These are phyloP conservation scores for Brassica cretica DNA, from an alignment of 345 rosid species.

Conservation along the genomic window DNA sequence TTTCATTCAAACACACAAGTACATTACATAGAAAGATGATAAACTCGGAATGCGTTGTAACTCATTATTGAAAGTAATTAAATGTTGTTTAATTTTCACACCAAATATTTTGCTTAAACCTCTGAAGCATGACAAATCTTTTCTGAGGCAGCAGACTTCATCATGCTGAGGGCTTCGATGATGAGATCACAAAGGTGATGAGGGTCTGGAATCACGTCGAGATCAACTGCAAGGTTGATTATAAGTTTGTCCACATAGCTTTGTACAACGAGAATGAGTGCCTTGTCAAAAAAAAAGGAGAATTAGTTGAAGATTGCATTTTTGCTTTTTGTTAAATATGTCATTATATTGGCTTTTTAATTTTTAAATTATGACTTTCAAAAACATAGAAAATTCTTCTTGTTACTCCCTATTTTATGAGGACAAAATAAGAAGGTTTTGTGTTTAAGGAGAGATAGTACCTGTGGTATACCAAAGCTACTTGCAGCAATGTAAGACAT, in stretches of 20 bases:
- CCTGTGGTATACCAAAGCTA: constrained; percentile 52
- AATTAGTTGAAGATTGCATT: no score
- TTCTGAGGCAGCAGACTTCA: constrained; percentile 42
- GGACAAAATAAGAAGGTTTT: background rate
- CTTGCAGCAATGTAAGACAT: constrained; percentile 47
- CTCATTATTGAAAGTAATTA: background rate
- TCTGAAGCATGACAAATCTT: background rate
- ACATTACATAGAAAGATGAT: no score
- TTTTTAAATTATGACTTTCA: no score
- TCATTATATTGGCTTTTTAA: no score
- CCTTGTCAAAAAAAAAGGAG: no score
- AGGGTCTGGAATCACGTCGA: constrained; percentile 55
- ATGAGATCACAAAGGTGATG: constrained; percentile 58
- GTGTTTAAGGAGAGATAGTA: constrained; percentile 12
- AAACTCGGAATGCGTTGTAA: background rate
- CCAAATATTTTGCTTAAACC: background rate
- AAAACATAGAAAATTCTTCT: background rate
- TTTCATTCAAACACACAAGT: no score
- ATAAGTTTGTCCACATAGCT: constrained; percentile 62
- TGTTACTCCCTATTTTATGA: background rate
- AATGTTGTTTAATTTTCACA: background rate
- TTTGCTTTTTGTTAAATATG: no score
- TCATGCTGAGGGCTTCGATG: constrained; percentile 50
- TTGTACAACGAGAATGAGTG: constrained; percentile 53
- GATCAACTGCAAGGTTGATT: constrained; percentile 58